Evolutionary conservation across 2,329 filamentous ascomycete genomes (phyloP), one percentile per base, ranked within the genome.

Genomic region (Cercospora sp.): DNA sequence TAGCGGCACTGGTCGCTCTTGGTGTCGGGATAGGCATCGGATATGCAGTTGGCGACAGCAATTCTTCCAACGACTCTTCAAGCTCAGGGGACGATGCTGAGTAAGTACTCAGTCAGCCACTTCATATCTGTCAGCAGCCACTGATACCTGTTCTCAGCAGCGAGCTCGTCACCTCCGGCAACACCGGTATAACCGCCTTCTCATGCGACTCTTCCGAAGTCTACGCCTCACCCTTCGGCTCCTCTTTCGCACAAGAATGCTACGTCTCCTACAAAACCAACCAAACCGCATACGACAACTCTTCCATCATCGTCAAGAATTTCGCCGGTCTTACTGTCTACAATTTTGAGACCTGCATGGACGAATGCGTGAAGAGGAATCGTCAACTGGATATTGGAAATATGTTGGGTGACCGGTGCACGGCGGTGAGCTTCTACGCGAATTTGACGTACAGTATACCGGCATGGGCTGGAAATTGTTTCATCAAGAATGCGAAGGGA

Each of bases 201-300:
- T 53, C 65, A 16, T 66, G 59, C 59, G 24, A 40, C 60, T 28
- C 58, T 16, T 32, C 43, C 1, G 30, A 24, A 9, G 51, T 45
- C 59, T 66, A 66, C 49, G 65, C 65, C 30, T 66, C 65, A 3
- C 65, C 59, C 6, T 62, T 62, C 59, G 65, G 65, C 58, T 40
- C 58, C 13, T 66, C 65, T 3, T 66, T 66, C 32, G 65, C 65
- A 9, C 59, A 66, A 57, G 65, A 66, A 40, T 66, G 65, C 49
- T 53, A 28, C 60, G 65, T 66, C 21, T 62, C 58, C 12, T 66
- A 66, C 32, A 66, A 66, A 24, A 66, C 65, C 3, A 66, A 66
- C 49, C 59, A 66, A 49, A 62, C 65, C 7, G 58, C 65, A 8
- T 66, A 66, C 45, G 65, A 66, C 37, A 66, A 66, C 26, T 66